Conservation (phyloP, 805 yeast genomes). For the Dipodascus albidus region DNA sequence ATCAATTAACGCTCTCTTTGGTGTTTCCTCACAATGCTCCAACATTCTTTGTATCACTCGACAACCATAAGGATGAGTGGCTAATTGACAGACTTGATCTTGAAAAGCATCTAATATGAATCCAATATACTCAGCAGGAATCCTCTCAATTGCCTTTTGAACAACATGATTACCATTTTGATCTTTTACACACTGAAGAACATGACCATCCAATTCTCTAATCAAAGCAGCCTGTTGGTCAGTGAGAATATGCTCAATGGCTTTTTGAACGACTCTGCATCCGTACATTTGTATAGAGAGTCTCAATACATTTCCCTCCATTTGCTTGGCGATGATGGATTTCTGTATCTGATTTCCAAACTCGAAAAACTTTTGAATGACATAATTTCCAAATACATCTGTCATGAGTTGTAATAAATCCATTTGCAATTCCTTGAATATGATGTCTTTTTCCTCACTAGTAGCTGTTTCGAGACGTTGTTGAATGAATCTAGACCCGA, state of each 20-base stretch:
- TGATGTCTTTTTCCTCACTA: constrained; percentile 61
- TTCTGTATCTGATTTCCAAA: constrained; percentile 62
- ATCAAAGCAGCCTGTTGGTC: constrained; percentile 59
- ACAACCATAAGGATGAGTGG: constrained; percentile 96
- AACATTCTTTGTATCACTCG: constrained; percentile 88
- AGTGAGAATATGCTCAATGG: constrained; percentile 59
- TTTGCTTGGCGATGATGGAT: constrained; percentile 50
- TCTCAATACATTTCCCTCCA: constrained; percentile 63
- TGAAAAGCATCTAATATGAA: constrained; percentile 62
- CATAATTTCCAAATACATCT: constrained; percentile 97
- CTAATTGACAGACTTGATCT: constrained; percentile 61
- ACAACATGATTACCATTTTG: constrained; percentile 98
- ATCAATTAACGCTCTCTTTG: constrained; percentile 53
- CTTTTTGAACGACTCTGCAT: constrained; percentile 92
- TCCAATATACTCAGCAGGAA: constrained; percentile 57
- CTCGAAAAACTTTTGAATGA: constrained; percentile 89
- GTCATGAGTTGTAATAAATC: constrained; percentile 73
- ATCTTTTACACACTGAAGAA: constrained; percentile 69
- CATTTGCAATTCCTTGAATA: constrained; percentile 74
- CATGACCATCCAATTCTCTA: constrained; percentile 53
- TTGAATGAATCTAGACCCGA: constrained; percentile 94
- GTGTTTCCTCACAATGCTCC: constrained; percentile 59
- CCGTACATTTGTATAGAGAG: constrained; percentile 94
- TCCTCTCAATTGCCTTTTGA: constrained; percentile 83
- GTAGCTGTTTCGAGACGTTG: constrained; percentile 61